Evolutionary conservation across 768 basidiomycete species (phyloP), one percentile per base, ranked within the genome.

Genomic region (Boletus vermiculosoides): DNA sequence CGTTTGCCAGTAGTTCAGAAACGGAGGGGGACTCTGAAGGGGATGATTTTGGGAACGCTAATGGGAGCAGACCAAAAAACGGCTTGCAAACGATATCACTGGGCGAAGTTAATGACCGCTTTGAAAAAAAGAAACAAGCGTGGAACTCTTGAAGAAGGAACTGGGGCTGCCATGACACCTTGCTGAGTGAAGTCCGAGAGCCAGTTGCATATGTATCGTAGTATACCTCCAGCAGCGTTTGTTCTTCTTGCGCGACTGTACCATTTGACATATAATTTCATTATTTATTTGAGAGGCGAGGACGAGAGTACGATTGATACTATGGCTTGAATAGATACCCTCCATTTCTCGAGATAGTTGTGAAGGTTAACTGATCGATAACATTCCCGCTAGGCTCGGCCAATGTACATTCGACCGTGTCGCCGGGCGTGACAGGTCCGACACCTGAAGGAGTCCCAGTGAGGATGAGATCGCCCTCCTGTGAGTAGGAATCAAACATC

Each of bases 371-470:
- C 25, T 75, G 75, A 28, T 83, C 79, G 20, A 98, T 72, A 48
- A 82, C 74, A 54, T 84, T 77, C 28, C 84, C 81, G 0, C 70
- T 67, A 5, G 73, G 66, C 58, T 87, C 84, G 5, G 81, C 75
- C 46, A 98, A 72, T 4, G 79, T 74, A 55, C 93, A 97, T 58
- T 86, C 83, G 57, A 98, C 80, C 30, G 77, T 80, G 74, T 98
- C 94, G 0, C 92, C 92, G 2, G 87, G 81, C 0, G 68, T 57
- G 54, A 98, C 68, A 1, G 86, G 84, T 20, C 94, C 93, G 4
- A 98, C 94, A 18, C 96, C 96, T 0, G 88, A 82, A 1, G 96
- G 96, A 1, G 96, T 98, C 6, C 94, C 92, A 0, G 94, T 96
- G 34, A 97, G 77, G 57, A 97, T 76, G n/a, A 96, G 75, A 62